These are phyloP conservation scores for Alternaria brassicicola DNA, from an alignment of 2,329 filamentous ascomycete species.

Conservation along the genomic window DNA sequence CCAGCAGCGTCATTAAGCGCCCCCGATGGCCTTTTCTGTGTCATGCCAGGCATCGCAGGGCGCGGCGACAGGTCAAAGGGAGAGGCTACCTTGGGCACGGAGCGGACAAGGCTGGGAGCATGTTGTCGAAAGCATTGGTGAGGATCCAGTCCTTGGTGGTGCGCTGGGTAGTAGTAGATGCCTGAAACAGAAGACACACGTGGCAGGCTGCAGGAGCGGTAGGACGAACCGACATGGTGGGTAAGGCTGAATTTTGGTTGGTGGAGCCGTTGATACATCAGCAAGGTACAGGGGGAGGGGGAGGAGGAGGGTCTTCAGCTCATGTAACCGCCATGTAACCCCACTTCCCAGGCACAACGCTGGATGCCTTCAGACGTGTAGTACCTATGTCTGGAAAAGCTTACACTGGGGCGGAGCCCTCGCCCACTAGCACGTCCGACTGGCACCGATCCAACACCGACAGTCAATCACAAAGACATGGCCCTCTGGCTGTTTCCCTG, in stretches of 20 bases:
- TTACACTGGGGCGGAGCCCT: not conserved
- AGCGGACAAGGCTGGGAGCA: not conserved
- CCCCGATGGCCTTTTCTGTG: not conserved
- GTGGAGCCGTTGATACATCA: conserved; percentile 8
- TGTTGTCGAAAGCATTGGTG: not conserved
- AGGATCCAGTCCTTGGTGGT: not conserved
- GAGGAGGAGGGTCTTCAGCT: not conserved
- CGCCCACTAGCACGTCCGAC: not conserved
- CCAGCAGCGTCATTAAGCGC: conserved; percentile 3
- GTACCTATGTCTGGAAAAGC: not conserved
- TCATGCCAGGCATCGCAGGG: conserved; percentile 6
- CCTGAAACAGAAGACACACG: conserved; percentile 31
- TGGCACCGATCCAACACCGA: too few relatives aligned
- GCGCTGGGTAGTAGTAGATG: not conserved
- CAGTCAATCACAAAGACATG: not conserved
- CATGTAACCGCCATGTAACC: not conserved
- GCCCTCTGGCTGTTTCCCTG: not conserved
- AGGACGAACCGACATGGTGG: conserved; percentile 31
- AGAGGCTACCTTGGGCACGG: not conserved
- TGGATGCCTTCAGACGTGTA: not conserved
- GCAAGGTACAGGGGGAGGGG: not conserved
- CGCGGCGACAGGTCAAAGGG: conserved; percentile 7
- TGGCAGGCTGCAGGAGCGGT: conserved; percentile 41
- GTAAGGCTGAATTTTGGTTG: conserved; percentile 43
- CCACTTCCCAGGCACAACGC: not conserved